Base-by-base conservation (phyloP, 2,329 filamentous ascomycete genomes). In the Diaporthe amygdali region DNA sequence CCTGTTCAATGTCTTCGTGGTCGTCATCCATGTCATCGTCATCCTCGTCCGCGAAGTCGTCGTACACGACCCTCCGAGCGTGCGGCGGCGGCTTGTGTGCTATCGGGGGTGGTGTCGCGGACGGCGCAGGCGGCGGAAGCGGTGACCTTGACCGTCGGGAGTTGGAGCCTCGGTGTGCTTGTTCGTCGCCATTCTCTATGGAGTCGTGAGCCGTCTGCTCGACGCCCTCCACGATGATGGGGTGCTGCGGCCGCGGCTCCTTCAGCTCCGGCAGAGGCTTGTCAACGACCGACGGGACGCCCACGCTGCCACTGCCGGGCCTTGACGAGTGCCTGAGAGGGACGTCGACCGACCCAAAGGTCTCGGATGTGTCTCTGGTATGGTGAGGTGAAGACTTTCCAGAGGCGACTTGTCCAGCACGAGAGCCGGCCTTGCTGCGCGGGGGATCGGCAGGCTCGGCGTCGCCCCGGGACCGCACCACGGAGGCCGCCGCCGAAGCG, bases 41-140 rank as follows among this genome's bases (percentile, higher is more conserved):
- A 27, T 71, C 52, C 3, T 52, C 61, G 25, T 61, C 52, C 44
- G 20, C 27, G 15, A 71, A 71, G 30, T 68, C 63, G 63, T 71
- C 69, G 25, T 68, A 67, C 34, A 71, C 37, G 12, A 68, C 25
- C 5, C 66, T 51, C 37, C 69, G 64, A 27, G 14, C 54, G 32
- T 56, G 66, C 52, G 56, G 66, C 5, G 37, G 25, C 44, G 59
- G 59, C 59, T 49, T 64, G 30, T 52, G 54, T 22, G 27, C 52
- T 30, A 71, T 71, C 17, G 69, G 64, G 15, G 69, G 69, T 25
- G 64, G 69, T 37, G 69, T 71, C 3, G 69, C 56, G 30, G 69
- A 71, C 2, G 54, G 49, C 22, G 51, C 69, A 5, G 54, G 52
- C 8, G 46, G 52, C 10, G 44, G 39, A 10, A 61, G 9, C 25